phyloP scores from a whole-genome alignment of 192 early-diverging fungal genomes.

The Coemansia nantahalensis region DNA sequence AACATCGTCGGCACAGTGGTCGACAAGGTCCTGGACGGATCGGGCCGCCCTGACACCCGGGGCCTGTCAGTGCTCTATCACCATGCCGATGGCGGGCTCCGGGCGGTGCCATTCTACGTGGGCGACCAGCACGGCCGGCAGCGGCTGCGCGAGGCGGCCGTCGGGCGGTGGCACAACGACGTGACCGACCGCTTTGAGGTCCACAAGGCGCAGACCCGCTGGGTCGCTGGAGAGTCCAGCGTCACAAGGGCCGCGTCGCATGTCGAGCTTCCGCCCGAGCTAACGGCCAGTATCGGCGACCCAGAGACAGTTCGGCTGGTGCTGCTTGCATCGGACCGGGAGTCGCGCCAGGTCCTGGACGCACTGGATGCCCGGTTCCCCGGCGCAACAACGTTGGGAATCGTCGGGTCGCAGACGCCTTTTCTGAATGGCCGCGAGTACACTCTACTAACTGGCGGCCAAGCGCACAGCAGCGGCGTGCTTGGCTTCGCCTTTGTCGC shows the following conservation, averaged over 20 bases:
- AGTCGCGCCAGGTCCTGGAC: conserved; percentile 31
- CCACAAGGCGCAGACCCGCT: neutral
- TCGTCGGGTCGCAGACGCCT: conserved; percentile 41
- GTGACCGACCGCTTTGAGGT: conserved; percentile 19
- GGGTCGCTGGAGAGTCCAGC: conserved; percentile 17
- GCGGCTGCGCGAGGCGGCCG: conserved; percentile 37
- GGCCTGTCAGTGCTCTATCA: conserved; percentile 35
- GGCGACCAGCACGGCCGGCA: conserved; percentile 47
- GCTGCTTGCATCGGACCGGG: conserved; percentile 31
- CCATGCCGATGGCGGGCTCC: neutral
- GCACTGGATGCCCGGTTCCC: conserved; percentile 32
- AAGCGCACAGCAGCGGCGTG: conserved; percentile 18
- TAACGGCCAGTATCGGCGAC: conserved; percentile 1
- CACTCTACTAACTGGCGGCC: conserved; percentile 14
- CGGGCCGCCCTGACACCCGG: neutral
- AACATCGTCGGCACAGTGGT: conserved; percentile 23
- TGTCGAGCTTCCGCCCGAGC: conserved; percentile 24
- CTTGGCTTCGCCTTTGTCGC: conserved; percentile 34
- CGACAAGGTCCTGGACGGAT: conserved; percentile 9
- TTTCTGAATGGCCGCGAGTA: conserved; percentile 41
- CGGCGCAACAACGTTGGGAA: conserved; percentile 30
- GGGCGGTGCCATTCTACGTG: conserved; percentile 27
- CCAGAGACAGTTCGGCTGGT: conserved; percentile 16
- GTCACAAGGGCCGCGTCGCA: conserved; percentile 33
- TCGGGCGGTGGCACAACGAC: conserved; percentile 44